phyloP scores from a whole-genome alignment of 139 green algal genomes.

The Tetradesmus obliquus region DNA sequence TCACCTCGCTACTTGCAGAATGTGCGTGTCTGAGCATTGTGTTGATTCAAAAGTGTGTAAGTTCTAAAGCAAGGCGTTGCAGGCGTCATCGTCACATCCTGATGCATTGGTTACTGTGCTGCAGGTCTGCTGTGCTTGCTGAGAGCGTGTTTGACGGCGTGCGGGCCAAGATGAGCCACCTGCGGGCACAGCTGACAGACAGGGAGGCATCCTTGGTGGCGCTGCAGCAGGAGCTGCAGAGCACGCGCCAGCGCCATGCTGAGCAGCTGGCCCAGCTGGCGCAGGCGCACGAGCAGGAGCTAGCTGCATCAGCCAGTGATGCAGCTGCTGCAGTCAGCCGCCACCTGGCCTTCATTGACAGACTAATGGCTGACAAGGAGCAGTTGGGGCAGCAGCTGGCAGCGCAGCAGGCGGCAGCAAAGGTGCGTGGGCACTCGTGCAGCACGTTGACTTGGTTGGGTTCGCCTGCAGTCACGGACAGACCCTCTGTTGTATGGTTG shows the following conservation, averaged over 20 bases:
- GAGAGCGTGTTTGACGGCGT: constrained; percentile 72
- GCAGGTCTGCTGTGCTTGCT: constrained; percentile 53
- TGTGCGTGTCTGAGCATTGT: too few relatives aligned
- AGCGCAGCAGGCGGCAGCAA: constrained; percentile 6
- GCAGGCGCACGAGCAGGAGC: constrained; percentile 1
- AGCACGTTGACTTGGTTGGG: too few relatives aligned
- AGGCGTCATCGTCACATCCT: too few relatives aligned
- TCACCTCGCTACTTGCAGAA: not conserved
- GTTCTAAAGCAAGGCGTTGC: not conserved
- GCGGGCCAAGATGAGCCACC: constrained; percentile 53
- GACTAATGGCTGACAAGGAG: constrained; percentile 72
- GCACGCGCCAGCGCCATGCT: not conserved
- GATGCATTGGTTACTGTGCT: not conserved
- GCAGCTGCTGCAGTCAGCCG: constrained; percentile 57
- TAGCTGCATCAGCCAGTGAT: constrained; percentile 51
- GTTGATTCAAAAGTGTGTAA: too few relatives aligned
- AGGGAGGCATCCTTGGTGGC: constrained; percentile 39
- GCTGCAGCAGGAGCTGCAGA: constrained; percentile 57
- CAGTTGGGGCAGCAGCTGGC: constrained; percentile 46
- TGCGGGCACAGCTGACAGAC: constrained; percentile 54
- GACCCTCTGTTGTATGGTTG: not conserved
- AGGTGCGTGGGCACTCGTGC: constrained; percentile 39
- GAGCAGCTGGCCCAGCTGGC: constrained; percentile 18
- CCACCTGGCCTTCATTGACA: constrained; percentile 72
- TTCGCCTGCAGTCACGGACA: not conserved